These are phyloP conservation scores for Pelagophyceae sp. DNA, from an alignment of 352 stramenopile species.

Conservation along the genomic window DNA sequence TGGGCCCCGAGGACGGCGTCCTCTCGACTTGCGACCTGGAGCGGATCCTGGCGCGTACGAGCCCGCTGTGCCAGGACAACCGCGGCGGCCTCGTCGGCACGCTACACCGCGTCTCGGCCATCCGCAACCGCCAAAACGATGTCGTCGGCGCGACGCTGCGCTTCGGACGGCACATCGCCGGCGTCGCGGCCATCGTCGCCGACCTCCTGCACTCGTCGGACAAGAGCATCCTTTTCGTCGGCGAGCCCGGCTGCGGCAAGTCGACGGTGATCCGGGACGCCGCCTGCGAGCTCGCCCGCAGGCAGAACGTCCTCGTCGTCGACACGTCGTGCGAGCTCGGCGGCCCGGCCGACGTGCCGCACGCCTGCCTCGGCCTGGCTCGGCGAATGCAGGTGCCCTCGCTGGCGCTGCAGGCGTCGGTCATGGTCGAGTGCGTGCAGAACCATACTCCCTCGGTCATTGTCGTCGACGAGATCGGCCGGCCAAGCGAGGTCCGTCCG, in stretches of 20 bases:
- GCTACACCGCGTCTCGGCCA: slow-evolving; percentile 65
- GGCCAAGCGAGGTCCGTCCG: slow-evolving; percentile 60
- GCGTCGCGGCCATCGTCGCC: slow-evolving; percentile 52
- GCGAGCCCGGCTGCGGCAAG: slow-evolving; percentile 57
- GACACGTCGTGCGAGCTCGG: slow-evolving; percentile 81
- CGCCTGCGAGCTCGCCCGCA: slow-evolving; percentile 47
- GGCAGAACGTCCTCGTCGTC: slow-evolving; percentile 66
- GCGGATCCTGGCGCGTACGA: slow-evolving; percentile 44
- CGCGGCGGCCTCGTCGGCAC: slow-evolving; percentile 55
- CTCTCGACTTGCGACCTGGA: slow-evolving; percentile 48
- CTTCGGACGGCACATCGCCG: slow-evolving; percentile 53
- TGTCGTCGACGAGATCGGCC: slow-evolving; percentile 75
- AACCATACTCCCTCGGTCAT: slow-evolving; percentile 74
- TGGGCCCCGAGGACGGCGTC: neutral
- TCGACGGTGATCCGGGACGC: slow-evolving; percentile 71
- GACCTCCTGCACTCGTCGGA: slow-evolving; percentile 53
- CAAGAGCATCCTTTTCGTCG: slow-evolving; percentile 55
- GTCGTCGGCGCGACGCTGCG: slow-evolving; percentile 62
- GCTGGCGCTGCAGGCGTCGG: slow-evolving; percentile 52
- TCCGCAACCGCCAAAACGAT: slow-evolving; percentile 40
- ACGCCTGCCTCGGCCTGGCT: slow-evolving; percentile 57
- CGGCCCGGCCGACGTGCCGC: slow-evolving; percentile 62
- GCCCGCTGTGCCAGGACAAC: slow-evolving; percentile 64
- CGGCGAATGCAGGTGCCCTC: slow-evolving; percentile 66
- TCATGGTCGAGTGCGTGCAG: slow-evolving; percentile 78